phyloP scores from a whole-genome alignment of 331 rosid genomes.

The Phaseolus coccineus region DNA sequence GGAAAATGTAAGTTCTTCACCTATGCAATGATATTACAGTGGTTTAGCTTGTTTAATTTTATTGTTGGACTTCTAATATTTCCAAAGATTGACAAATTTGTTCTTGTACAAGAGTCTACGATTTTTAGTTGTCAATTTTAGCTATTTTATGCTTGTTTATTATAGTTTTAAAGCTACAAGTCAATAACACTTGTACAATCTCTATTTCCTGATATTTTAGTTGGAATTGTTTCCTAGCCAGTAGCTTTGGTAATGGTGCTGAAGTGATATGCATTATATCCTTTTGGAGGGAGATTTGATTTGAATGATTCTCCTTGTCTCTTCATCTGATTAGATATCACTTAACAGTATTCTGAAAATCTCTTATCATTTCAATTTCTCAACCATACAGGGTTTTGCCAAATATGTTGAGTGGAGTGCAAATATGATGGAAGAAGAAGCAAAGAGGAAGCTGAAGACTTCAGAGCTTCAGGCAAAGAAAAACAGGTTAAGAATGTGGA shows the following conservation, averaged over 20 bases:
- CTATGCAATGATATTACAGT: slow-evolving; percentile 14
- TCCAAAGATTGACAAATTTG: not conserved
- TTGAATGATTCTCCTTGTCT: not conserved
- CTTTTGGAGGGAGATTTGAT: slow-evolving; percentile 12
- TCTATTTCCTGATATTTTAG: not conserved
- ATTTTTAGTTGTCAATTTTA: not conserved
- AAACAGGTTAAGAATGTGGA: slow-evolving; percentile 75
- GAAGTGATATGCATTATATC: not conserved
- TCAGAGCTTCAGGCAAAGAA: slow-evolving; percentile 87
- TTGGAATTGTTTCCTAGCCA: slow-evolving; percentile 5
- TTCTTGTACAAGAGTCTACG: not conserved
- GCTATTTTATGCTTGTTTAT: slow-evolving; percentile 4
- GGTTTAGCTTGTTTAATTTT: slow-evolving; percentile 26
- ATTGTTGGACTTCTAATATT: slow-evolving; percentile 18
- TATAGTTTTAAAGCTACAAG: not conserved
- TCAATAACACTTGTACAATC: not conserved
- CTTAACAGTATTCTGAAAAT: not conserved
- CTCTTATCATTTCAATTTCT: slow-evolving; percentile 28
- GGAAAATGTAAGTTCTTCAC: slow-evolving; percentile 65
- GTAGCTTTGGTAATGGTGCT: not conserved
- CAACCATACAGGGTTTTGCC: slow-evolving; percentile 67
- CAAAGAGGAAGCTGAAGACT: slow-evolving; percentile 73
- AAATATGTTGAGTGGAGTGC: slow-evolving; percentile 98
- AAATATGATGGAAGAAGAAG: slow-evolving; percentile 90
- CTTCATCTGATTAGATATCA: slow-evolving; percentile 7